Percentiles rank a stretch among this genome's conserved stretches.
Conservation (phyloP, 371 early-diverging fungal species). For the Syncephalastrum monosporum region DNA sequence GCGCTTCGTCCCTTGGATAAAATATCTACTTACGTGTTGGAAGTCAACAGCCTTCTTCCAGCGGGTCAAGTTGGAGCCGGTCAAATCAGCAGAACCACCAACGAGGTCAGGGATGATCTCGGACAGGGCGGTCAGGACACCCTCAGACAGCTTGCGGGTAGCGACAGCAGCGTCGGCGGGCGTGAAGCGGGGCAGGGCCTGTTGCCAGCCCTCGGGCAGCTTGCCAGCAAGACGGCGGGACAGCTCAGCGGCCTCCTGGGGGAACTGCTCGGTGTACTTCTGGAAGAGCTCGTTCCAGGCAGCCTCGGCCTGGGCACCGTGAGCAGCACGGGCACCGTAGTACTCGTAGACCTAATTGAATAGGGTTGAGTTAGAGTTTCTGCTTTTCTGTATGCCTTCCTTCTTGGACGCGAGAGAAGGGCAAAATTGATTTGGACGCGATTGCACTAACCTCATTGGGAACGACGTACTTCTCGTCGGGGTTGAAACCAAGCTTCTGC, state of each 20-base stretch:
- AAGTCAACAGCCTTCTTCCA: slow-evolving; percentile 93
- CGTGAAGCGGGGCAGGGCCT: slow-evolving; percentile 71
- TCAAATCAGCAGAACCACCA: slow-evolving; percentile 97
- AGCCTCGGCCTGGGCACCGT: slow-evolving; percentile 56
- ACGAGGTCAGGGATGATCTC: slow-evolving; percentile 77
- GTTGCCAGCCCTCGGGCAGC: slow-evolving; percentile 71
- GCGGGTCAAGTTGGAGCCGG: slow-evolving; percentile 90
- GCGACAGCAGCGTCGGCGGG: slow-evolving; percentile 75
- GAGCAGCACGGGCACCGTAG: slow-evolving; percentile 57
- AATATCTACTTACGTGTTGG: slow-evolving; percentile 54
- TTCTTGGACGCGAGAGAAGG: neutral
- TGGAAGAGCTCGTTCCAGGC: slow-evolving; percentile 73
- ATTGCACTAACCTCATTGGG: slow-evolving; percentile 27
- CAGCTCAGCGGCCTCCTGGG: slow-evolving; percentile 67
- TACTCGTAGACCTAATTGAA: slow-evolving; percentile 49
- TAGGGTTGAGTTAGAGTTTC: slow-evolving; percentile 4
- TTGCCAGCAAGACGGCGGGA: slow-evolving; percentile 68
- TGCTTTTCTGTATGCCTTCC: slow-evolving; percentile 2
- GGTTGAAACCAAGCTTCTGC: slow-evolving; percentile 78
- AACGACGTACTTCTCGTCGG: slow-evolving; percentile 71
- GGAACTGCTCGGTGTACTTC: slow-evolving; percentile 58
- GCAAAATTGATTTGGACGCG: slow-evolving; percentile 3
- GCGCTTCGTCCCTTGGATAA: neutral
- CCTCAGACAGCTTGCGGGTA: slow-evolving; percentile 83
- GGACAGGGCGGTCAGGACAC: slow-evolving; percentile 78